phyloP scores from a whole-genome alignment of 2,329 filamentous ascomycete species.

The Talaromyces sp. region DNA sequence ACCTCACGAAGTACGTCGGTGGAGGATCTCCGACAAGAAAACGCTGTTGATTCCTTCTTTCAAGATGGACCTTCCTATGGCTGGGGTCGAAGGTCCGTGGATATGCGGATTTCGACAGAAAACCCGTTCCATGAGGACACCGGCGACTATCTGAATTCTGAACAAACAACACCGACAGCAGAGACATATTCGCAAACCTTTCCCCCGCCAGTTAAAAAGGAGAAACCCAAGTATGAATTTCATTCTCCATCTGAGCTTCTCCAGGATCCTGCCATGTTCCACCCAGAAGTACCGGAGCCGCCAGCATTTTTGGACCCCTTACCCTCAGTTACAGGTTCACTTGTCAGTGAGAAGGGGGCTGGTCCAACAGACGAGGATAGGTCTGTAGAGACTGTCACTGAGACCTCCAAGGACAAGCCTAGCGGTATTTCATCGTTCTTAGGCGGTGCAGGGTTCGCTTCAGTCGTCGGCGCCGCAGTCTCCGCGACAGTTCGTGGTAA shows the following conservation, averaged over 20 bases:
- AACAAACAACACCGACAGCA: slow-evolving; percentile 66
- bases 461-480: slow-evolving; percentile 19
- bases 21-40: slow-evolving; percentile 33
- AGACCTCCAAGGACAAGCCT: neutral
- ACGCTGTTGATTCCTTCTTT: slow-evolving; percentile 19
- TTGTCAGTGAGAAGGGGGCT: slow-evolving; percentile 20
- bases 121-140: slow-evolving; percentile 24
- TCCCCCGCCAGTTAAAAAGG: slow-evolving; percentile 25
- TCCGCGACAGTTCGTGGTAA: slow-evolving; percentile 14
- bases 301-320: slow-evolving; percentile 20
- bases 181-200: slow-evolving; percentile 37
- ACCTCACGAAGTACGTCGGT: slow-evolving; percentile 45
- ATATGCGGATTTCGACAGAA: slow-evolving; percentile 31
- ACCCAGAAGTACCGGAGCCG: slow-evolving; percentile 21
- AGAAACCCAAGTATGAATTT: slow-evolving; percentile 42
- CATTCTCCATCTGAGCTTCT: slow-evolving; percentile 44
- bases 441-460: slow-evolving; percentile 8
- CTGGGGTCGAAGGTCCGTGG: slow-evolving; percentile 22
- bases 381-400: neutral
- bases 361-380: slow-evolving; percentile 16
- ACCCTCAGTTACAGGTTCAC: slow-evolving; percentile 29
- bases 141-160: slow-evolving; percentile 54
- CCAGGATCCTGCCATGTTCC: slow-evolving; percentile 28
- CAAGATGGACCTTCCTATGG: slow-evolving; percentile 23
- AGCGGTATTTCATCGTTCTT: slow-evolving; percentile 10